These are phyloP conservation scores for Suillus spraguei DNA, from an alignment of 768 basidiomycete species.

Conservation along the genomic window DNA sequence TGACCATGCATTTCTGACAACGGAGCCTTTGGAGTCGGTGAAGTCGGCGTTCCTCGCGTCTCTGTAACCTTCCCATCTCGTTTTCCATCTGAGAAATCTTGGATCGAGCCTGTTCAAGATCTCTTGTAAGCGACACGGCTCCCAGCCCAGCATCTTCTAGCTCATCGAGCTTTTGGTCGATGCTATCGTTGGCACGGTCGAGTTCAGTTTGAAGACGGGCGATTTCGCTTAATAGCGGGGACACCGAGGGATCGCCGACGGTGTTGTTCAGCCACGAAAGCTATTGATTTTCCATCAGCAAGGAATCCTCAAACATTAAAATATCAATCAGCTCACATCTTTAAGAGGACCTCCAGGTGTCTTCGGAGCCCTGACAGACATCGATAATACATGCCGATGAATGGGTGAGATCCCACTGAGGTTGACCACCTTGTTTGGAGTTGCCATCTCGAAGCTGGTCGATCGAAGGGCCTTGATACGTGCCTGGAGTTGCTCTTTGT, in stretches of 20 bases:
- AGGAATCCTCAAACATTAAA: neutral
- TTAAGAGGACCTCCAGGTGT: constrained; percentile 79
- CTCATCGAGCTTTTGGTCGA: constrained; percentile 87
- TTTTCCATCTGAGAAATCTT: constrained; percentile 62
- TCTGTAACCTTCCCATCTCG: constrained; percentile 63
- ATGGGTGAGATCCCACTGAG: constrained; percentile 72
- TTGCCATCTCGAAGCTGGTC: constrained; percentile 52
- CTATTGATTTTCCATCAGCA: constrained; percentile 37
- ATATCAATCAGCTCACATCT: constrained; percentile 56
- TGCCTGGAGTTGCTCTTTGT: constrained; percentile 76
- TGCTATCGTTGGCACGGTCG: constrained; percentile 77
- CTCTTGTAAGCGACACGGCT: constrained; percentile 68
- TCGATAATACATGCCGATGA: constrained; percentile 68
- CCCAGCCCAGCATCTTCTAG: constrained; percentile 81
- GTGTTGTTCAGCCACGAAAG: constrained; percentile 75
- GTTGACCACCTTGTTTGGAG: constrained; percentile 60
- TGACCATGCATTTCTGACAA: constrained; percentile 71
- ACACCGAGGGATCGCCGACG: constrained; percentile 52
- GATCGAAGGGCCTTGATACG: constrained; percentile 61
- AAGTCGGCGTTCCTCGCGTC: constrained; percentile 70
- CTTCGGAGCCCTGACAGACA: constrained; percentile 69
- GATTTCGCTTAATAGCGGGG: constrained; percentile 74
- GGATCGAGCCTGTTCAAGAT: constrained; percentile 70
- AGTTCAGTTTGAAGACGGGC: constrained; percentile 73
- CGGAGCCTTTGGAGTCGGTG: constrained; percentile 61